Evolutionary conservation across 1,139 yeast species (phyloP).

Genomic region (Suhomyces panamericanus): DNA sequence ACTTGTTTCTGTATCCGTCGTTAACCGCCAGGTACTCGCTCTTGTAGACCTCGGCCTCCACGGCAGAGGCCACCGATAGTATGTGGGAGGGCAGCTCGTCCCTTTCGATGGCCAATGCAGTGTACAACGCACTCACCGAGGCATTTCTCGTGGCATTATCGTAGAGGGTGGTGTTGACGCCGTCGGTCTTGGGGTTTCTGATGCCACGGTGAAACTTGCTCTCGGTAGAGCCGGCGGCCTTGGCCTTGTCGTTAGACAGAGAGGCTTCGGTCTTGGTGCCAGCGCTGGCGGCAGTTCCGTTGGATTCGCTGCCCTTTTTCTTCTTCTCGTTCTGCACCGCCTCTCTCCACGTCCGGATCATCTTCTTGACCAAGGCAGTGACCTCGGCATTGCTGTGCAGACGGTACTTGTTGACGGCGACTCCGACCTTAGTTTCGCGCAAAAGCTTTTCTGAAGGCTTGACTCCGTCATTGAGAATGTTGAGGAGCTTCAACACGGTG

Average conservation of each 20-base stretch:
- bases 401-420: slow-evolving; percentile 87
- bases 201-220: slow-evolving; percentile 43
- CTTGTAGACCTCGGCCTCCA: slow-evolving; percentile 70
- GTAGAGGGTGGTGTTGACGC: slow-evolving; percentile 67
- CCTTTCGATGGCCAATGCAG: slow-evolving; percentile 84
- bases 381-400: slow-evolving; percentile 67
- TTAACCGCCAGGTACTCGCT: slow-evolving; percentile 56
- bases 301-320: slow-evolving; percentile 21
- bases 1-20: slow-evolving; percentile 71
- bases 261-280: slow-evolving; percentile 6
- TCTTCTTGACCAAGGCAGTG: slow-evolving; percentile 69
- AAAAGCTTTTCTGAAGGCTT: slow-evolving; percentile 82
- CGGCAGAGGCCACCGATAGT: slow-evolving; percentile 62
- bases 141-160: slow-evolving; percentile 81
- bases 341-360: slow-evolving; percentile 89
- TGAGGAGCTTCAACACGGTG: slow-evolving; percentile 66
- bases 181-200: slow-evolving; percentile 79
- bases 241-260: slow-evolving; percentile 10
- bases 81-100: slow-evolving; percentile 53
- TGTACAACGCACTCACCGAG: slow-evolving; percentile 79
- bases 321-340: slow-evolving; percentile 76
- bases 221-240: slow-evolving; percentile 19
- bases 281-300: slow-evolving; percentile 3
- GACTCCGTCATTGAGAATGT: slow-evolving; percentile 68
- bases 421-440: slow-evolving; percentile 96